These are phyloP conservation scores for Prunus salicina DNA, from an alignment of 306 rosid genomes.

Conservation along the genomic window DNA sequence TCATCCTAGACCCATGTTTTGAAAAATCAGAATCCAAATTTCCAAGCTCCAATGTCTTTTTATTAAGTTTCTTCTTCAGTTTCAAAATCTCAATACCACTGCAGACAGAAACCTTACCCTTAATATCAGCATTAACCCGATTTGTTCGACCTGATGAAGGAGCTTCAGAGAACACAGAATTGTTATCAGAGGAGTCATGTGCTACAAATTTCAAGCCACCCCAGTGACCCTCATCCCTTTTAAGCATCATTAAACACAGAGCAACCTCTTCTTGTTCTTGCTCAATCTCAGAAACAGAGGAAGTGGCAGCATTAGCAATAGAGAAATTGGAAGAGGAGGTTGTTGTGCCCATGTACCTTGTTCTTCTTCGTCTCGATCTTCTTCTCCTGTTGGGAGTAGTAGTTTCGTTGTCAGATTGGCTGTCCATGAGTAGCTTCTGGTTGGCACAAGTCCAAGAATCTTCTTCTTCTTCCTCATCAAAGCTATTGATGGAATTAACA, in stretches of 20 bases:
- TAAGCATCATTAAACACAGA: conserved; percentile 83
- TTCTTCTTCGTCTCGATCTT: conserved; percentile 61
- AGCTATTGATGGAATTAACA: conserved; percentile 22
- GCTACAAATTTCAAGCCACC: conserved; percentile 40
- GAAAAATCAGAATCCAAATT: conserved; percentile 25
- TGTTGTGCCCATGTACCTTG: conserved; percentile 39
- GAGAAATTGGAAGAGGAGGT: conserved; percentile 44
- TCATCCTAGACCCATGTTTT: conserved; percentile 22
- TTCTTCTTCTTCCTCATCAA: conserved; percentile 59
- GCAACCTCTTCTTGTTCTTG: conserved; percentile 95
- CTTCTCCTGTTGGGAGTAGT: conserved; percentile 46
- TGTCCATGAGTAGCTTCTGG: conserved; percentile 42
- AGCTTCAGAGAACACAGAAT: conserved; percentile 44
- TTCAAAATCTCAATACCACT: not conserved
- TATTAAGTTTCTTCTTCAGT: conserved; percentile 29
- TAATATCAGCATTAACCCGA: conserved; percentile 20
- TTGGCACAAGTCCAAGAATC: conserved; percentile 56
- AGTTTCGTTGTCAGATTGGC: conserved; percentile 71
- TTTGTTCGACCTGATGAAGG: conserved; percentile 41
- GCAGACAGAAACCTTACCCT: conserved; percentile 14
- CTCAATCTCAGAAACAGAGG: conserved; percentile 62
- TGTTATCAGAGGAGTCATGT: conserved; percentile 60
- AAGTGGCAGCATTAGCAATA: conserved; percentile 32
- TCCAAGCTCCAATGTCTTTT: conserved; percentile 25
- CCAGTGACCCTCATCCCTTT: conserved; percentile 60